Percentiles rank a stretch among this genome's conserved stretches.
These are phyloP conservation scores for Castanea crenata DNA, from an alignment of 306 rosid genomes.

Conservation along the genomic window DNA sequence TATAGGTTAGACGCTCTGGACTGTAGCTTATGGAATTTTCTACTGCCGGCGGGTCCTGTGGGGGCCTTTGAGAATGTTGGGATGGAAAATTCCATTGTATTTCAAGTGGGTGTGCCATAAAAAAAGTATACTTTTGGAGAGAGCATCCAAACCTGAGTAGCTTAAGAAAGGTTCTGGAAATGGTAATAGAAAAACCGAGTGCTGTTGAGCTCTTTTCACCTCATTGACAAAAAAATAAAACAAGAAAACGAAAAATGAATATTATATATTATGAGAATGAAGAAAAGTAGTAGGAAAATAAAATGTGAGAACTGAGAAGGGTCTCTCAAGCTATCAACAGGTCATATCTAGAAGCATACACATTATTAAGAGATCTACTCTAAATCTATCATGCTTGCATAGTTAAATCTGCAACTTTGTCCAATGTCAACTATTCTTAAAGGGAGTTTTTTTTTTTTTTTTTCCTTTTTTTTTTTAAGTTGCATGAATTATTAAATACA, in stretches of 20 bases:
- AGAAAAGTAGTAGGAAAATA: not conserved
- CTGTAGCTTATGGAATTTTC: conserved; percentile 47
- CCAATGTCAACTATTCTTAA: not conserved
- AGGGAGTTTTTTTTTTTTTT: not conserved
- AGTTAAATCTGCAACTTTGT: not conserved
- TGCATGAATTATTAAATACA: too few species aligned
- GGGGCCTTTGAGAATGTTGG: conserved; percentile 42
- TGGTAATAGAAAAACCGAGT: not conserved
- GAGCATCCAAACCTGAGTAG: conserved; percentile 18
- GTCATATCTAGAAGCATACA: conserved; percentile 7
- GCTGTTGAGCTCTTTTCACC: not conserved
- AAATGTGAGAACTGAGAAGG: conserved; percentile 16
- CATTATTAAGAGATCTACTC: not conserved
- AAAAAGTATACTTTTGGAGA: not conserved
- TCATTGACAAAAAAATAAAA: not conserved
- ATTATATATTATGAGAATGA: not conserved
- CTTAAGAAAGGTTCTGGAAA: conserved; percentile 5
- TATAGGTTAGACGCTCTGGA: conserved; percentile 31
- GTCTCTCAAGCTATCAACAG: conserved; percentile 15
- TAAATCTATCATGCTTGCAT: conserved; percentile 22
- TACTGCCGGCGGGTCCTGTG: conserved; percentile 34
- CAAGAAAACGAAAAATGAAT: not conserved
- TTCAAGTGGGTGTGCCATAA: conserved; percentile 24
- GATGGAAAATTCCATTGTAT: conserved; percentile 21
- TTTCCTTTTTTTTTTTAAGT: too few species aligned